Percentiles rank a stretch among this genome's conserved stretches.
Evolutionary conservation across 75 land plant genomes (phyloP).

Genomic region (Chamaecyparis obtusa): DNA sequence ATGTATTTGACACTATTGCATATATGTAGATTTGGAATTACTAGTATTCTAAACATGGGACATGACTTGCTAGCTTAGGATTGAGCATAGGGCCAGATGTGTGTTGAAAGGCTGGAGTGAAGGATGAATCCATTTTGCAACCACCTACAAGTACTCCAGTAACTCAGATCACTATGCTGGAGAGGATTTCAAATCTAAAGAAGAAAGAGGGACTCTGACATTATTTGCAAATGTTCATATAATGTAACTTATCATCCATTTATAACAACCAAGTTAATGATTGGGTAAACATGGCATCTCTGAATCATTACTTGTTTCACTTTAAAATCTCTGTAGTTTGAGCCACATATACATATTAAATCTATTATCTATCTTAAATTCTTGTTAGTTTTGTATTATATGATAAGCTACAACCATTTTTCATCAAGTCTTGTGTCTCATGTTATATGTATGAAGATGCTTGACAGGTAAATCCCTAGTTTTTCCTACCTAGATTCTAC

Average conservation of each 20-base stretch:
- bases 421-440: background rate
- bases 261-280: background rate
- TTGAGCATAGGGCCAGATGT: constrained; percentile 65
- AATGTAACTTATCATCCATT: background rate
- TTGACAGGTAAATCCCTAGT: background rate
- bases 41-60: background rate
- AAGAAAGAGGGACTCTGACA: constrained; percentile 79
- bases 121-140: constrained; percentile 74
- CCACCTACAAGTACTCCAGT: constrained; percentile 75
- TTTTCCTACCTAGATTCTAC: background rate
- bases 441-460: background rate
- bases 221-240: constrained; percentile 40
- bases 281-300: background rate
- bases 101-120: constrained; percentile 89
- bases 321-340: background rate
- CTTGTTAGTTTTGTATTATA: background rate
- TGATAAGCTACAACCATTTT: background rate
- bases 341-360: background rate
- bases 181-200: constrained; percentile 55
- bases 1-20: background rate
- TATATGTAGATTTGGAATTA: background rate
- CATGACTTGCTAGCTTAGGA: constrained; percentile 56
- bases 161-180: constrained; percentile 76
- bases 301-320: background rate
- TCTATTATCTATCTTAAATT: background rate